Evolutionary conservation across 805 yeast species (phyloP).

Genomic region (Yarrowia porcina): DNA sequence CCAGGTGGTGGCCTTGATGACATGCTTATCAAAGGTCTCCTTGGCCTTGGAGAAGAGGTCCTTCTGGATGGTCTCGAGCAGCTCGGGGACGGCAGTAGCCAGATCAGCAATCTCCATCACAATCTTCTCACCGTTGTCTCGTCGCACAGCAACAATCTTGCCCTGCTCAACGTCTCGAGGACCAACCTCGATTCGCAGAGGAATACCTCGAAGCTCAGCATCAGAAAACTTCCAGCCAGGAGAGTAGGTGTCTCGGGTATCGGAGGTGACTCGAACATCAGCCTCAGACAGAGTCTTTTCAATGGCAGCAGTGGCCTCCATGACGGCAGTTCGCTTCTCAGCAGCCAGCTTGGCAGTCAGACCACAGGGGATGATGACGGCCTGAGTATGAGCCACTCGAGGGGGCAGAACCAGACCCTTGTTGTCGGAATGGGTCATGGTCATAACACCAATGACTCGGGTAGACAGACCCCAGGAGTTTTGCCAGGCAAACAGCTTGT

Average conservation of each 20-base stretch:
- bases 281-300: constrained; percentile 58
- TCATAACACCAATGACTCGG: constrained; percentile 98
- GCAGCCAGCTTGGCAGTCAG: constrained; percentile 79
- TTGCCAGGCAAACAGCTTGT: constrained; percentile 86
- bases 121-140: constrained; percentile 80
- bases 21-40: constrained; percentile 76
- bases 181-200: constrained; percentile 91
- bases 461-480: constrained; percentile 99
- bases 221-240: constrained; percentile 99
- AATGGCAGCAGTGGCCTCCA: constrained; percentile 64
- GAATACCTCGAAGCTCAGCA: constrained; percentile 94
- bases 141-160: constrained; percentile 85
- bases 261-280: constrained; percentile 76
- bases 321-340: constrained; percentile 68
- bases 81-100: constrained; percentile 63
- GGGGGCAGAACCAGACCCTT: constrained; percentile 98
- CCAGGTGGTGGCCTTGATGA: constrained; percentile 79
- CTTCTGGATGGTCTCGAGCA: constrained; percentile 76
- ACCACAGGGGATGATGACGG: constrained; percentile 92
- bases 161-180: constrained; percentile 86
- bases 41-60: constrained; percentile 77
- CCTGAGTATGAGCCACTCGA: constrained; percentile 89
- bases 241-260: constrained; percentile 88
- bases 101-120: constrained; percentile 63
- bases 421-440: constrained; percentile 97